Evolutionary conservation across 108 stramenopile genomes (phyloP).

Genomic region (Licmophora abbreviata): DNA sequence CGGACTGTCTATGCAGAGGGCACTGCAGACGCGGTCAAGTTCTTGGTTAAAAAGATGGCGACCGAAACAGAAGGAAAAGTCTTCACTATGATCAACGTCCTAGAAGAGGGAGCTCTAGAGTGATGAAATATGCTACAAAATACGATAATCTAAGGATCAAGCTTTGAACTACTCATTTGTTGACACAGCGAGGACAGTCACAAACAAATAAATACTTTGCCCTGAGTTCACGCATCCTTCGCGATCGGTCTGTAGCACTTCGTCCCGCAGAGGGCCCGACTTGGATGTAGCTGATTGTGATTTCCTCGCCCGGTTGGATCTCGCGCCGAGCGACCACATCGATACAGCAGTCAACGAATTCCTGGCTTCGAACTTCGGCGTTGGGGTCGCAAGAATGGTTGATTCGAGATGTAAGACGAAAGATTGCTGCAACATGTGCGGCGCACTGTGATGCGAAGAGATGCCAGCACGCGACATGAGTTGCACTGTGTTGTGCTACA

Average conservation of each 20-base stretch:
- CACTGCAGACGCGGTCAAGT: conserved; percentile 95
- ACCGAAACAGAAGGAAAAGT: conserved; percentile 61
- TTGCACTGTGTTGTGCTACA: neutral
- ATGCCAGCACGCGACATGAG: neutral
- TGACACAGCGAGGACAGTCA: conserved; percentile 24
- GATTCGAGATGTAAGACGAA: conserved; percentile 32
- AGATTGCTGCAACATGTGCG: conserved; percentile 27
- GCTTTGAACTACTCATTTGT: neutral
- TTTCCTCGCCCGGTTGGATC: conserved; percentile 40
- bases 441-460: conserved; percentile 6
- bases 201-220: conserved; percentile 50
- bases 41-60: conserved; percentile 73
- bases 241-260: conserved; percentile 10
- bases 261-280: conserved; percentile 9
- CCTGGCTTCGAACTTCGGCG: conserved; percentile 30
- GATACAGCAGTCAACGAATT: conserved; percentile 40
- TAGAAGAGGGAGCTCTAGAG: conserved; percentile 79
- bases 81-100: conserved; percentile 85
- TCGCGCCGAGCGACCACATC: conserved; percentile 41
- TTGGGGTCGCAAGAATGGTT: conserved; percentile 45
- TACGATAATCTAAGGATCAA: neutral
- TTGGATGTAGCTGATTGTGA: conserved; percentile 39
- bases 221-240: conserved; percentile 27
- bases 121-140: conserved; percentile 10
- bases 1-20: conserved; percentile 97